Evolutionary conservation across 2,329 filamentous ascomycete genomes (phyloP), one percentile per base, ranked within the genome.

Genomic region (Diaporthe nobilis): DNA sequence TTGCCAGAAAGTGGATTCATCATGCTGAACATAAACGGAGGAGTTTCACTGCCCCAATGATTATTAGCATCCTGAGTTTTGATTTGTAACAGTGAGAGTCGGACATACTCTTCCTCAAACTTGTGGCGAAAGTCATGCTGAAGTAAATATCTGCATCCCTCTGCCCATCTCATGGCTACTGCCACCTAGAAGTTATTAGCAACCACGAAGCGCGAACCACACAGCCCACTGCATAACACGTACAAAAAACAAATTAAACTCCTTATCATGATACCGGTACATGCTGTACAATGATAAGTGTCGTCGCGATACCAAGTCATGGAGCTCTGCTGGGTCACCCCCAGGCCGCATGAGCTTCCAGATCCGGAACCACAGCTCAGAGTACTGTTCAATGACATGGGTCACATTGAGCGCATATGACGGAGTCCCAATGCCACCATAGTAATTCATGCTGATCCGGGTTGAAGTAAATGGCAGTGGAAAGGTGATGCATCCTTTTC

Each of bases 331-430:
- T 15, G 10, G n/a, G 20, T 25, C 20, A 1, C 37, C 12, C 2
- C 3, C 8, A 39, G 37, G 10, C 37, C 37, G 2, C 47, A 57
- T 31, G 25, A 55, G 12, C 3, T 31, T 31, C 31, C 31, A 31
- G 31, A 31, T 31, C 4, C 31, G 31, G 31, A 31, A 31, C 31
- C 4, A 31, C 31, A 31, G 31, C 31, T 31, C 31, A 31, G 70
- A 51, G 15, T 6, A 0, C 0, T 17, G 0, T 0, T 61, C 42
- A 31, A 72, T 61, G 10, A 61, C 1, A 17, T 72, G 70, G 3
- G 7, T 28, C 4, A 72, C 34, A 20, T 61, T 72, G 42, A 72
- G 70, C 8, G 55, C 55, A 7, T 61, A 72, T 10, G 70, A 51
- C 12, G 70, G 70, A 7, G 55, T 42, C 2, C 70, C 70, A 42